A percentile compares a stretch with the other conserved stretches of the same genome.
These are phyloP conservation scores for Cladorrhinum sp. DNA, from an alignment of 2,329 filamentous ascomycete species.

Conservation along the genomic window DNA sequence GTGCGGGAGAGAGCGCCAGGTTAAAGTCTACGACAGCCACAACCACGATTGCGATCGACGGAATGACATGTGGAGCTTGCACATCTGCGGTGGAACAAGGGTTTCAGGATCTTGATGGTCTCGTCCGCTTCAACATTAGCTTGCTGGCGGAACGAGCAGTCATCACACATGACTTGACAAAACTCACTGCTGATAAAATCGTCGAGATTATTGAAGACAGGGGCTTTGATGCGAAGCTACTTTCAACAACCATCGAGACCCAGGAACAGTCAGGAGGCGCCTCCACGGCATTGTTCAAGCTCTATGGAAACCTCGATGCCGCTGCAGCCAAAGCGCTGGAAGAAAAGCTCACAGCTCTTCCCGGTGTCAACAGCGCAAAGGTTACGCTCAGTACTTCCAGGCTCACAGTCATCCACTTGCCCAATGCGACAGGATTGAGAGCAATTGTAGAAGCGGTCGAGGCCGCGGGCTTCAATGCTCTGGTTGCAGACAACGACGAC, in stretches of 20 bases:
- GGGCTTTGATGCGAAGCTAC: conserved; percentile 80
- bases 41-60: conserved; percentile 85
- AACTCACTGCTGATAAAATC: conserved; percentile 71
- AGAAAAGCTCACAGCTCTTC: conserved; percentile 57
- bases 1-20: conserved; percentile 28
- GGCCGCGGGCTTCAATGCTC: conserved; percentile 77
- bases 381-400: conserved; percentile 72
- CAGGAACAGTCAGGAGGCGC: conserved; percentile 52
- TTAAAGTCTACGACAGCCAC: conserved; percentile 51
- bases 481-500: conserved; percentile 88
- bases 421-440: conserved; percentile 71
- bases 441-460: conserved; percentile 81
- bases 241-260: conserved; percentile 68
- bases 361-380: conserved; percentile 71
- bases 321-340: conserved; percentile 71
- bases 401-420: conserved; percentile 69
- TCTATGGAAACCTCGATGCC: conserved; percentile 77
- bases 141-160: conserved; percentile 89
- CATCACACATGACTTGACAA: conserved; percentile 73
- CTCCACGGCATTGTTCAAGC: conserved; percentile 70
- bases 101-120: conserved; percentile 72
- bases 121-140: conserved; percentile 91
- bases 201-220: conserved; percentile 81
- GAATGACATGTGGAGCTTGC: conserved; percentile 97
- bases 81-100: conserved; percentile 86